Evolutionary conservation across 371 early-diverging fungal genomes (phyloP), one percentile per base, ranked within the genome.

Genomic region (Dentiscutata heterogama): DNA sequence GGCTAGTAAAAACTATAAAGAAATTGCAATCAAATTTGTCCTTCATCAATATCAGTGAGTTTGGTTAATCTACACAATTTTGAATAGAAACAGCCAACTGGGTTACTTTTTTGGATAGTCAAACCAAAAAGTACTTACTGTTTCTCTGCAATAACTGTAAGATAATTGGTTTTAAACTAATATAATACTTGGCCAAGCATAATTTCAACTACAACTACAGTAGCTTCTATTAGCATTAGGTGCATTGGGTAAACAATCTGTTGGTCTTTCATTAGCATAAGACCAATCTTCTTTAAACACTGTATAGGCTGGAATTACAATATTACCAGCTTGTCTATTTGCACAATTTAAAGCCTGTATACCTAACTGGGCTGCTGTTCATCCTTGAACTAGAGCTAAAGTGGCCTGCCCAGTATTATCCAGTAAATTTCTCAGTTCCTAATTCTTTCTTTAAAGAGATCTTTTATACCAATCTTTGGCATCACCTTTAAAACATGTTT

Each of bases 381-480:
- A 3, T 61, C 27, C 53, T 18, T 76, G 20, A 22, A 27, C 42
- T 18, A 42, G 11, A 29, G 20, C 63, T 31, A 64, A 64, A 29
- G 5, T 16, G 16, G 16, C 65, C 13, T 29, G 65, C 4, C 13
- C 35, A 14, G 65, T 64, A 61, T 76, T 76, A 54, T 76, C 77
- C 35, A 53, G 20, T 53, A 76, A 53, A 76, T 76, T 76, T 76
- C 53, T 16, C 63, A 76, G 42, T 76, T 76, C 77, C 35, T 46
- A 76, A 35, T 76, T 76, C 61, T 61, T 76, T 14, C 54, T 31
- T n/a, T 58, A n/a, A 50, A 76, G 2, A 31, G 51, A 10, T 8
- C 54, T 76, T 76, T 76, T 46, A 76, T 76, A 76, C 74, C 56
- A 73, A 54, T 73, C 74, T 73, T 73, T 73, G 4, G 74, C 51